Base-by-base conservation (phyloP, 106 monocot species). In the Cymbidium sinense region DNA sequence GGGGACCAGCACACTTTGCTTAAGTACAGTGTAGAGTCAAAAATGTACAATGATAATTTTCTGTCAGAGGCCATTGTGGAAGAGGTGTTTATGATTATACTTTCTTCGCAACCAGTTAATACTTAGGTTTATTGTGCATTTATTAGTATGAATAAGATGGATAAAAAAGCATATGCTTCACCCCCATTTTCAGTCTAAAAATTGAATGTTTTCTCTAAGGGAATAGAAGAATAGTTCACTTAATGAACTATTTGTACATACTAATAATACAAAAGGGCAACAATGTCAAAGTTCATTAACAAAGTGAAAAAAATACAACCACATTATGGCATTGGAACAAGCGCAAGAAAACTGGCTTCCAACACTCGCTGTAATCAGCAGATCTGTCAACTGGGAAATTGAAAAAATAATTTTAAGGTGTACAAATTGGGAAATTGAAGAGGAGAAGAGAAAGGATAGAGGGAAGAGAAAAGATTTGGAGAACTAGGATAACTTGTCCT, bases 11-110 rank as follows among this genome's bases (percentile, higher is more conserved):
- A 98, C 58, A 98, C 96, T 0, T 75, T 91, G 35, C 76, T 98
- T 30, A 98, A 98, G 54, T 98, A 98, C 79, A 82, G 81, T 80
- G 91, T 94, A n/a, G 96, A 98, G 79, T 88, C 96, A 74, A 98
- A 87, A 83, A 86, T 98, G 77, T 87, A 77, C 67, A 88, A 84
- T 65, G 96, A 98, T 70, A 88, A 85, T 36, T 98, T 98, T 77
- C 91, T 98, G 23, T 94, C 94, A 34, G 96, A 98, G 67, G 87
- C 90, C 81, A 91, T 98, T 64, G 77, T 94, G 8, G 96, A 98
- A 84, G 94, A 94, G 94, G 96, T 94, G 91, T 35, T 23, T 25
- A 5, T 33, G 17, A 25, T 36, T 18, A 3, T 61, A 27, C 29
- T 29, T 28, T 7, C 5, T 0, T 29, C 41, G 10, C 10, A 29